A percentile compares a stretch with the other conserved stretches of the same genome.
Evolutionary conservation across 495 filamentous ascomycete species (phyloP).

Genomic region (Alectoria sarmentosa): DNA sequence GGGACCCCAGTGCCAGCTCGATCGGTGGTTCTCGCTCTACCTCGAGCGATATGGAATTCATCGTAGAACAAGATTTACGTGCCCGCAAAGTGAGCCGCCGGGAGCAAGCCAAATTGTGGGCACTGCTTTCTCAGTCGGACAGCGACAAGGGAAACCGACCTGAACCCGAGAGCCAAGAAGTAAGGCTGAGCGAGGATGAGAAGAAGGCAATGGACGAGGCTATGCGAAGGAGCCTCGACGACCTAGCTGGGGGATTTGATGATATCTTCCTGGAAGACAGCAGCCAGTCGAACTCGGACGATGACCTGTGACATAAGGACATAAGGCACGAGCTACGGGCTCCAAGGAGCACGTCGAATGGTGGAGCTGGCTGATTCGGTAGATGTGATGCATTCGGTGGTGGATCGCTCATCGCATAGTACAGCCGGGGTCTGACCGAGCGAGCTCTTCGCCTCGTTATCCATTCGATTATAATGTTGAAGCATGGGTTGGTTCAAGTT

Average conservation of each 20-base stretch:
- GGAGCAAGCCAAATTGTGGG: conserved; percentile 17
- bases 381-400: not conserved
- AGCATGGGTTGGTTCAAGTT: not conserved
- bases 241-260: conserved; percentile 8
- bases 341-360: not conserved
- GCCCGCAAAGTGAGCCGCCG: conserved; percentile 5
- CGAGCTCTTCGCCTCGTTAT: not conserved
- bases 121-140: not conserved
- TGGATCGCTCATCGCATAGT: not conserved
- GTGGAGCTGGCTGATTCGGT: not conserved
- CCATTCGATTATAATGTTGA: not conserved
- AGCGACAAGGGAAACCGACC: conserved; percentile 1
- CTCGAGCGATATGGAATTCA: conserved; percentile 3
- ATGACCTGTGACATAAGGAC: not conserved
- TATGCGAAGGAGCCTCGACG: conserved; percentile 18
- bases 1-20: not conserved
- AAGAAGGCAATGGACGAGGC: conserved; percentile 19
- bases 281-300: not conserved
- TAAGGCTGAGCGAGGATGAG: conserved; percentile 16
- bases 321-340: not conserved
- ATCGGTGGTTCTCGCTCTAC: not conserved
- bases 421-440: not conserved
- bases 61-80: conserved; percentile 8
- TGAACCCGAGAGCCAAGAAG: not conserved
- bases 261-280: conserved; percentile 12